Percentiles rank a stretch among this genome's conserved stretches.
Conservation (phyloP, 495 filamentous ascomycete species). For the Lasiosphaeria ovina region DNA sequence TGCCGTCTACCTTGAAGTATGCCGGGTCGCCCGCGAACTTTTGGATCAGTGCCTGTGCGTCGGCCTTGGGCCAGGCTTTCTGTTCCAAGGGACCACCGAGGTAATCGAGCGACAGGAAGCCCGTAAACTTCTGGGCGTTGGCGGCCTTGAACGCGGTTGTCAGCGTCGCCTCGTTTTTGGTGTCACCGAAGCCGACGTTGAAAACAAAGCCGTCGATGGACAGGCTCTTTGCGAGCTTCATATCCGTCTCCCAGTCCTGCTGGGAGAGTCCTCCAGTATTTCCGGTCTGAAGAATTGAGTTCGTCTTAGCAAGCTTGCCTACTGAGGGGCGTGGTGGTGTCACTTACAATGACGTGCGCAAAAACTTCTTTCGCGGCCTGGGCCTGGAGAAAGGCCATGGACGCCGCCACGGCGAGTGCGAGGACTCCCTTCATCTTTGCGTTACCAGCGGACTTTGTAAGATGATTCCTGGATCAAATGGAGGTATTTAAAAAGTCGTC, state of each 20-base stretch:
- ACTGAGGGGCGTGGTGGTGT: not conserved
- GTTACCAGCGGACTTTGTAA: no score
- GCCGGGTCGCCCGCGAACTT: conserved; percentile 45
- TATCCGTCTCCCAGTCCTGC: conserved; percentile 55
- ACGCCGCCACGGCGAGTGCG: conserved; percentile 5
- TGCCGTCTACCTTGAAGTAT: conserved; percentile 53
- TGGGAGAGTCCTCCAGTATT: conserved; percentile 42
- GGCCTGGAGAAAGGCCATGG: conserved; percentile 4
- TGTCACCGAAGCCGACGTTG: conserved; percentile 52
- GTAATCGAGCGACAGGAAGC: conserved; percentile 62
- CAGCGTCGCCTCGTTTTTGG: conserved; percentile 46
- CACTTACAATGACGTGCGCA: conserved; percentile 26
- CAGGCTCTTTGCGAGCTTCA: conserved; percentile 50
- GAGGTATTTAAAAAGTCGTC: not conserved
- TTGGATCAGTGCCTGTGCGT: conserved; percentile 47
- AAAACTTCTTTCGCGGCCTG: conserved; percentile 25
- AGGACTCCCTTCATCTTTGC: conserved; percentile 15
- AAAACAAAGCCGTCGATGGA: conserved; percentile 61
- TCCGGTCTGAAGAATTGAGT: conserved; percentile 17
- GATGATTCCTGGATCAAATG: no score
- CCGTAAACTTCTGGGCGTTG: conserved; percentile 51
- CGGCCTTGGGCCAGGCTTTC: conserved; percentile 31
- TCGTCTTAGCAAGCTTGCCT: no score
- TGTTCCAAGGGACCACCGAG: conserved; percentile 36
- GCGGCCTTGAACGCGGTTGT: conserved; percentile 56